Base-by-base conservation (phyloP, 2,329 filamentous ascomycete genomes). In the Dactylellina leptospora region DNA sequence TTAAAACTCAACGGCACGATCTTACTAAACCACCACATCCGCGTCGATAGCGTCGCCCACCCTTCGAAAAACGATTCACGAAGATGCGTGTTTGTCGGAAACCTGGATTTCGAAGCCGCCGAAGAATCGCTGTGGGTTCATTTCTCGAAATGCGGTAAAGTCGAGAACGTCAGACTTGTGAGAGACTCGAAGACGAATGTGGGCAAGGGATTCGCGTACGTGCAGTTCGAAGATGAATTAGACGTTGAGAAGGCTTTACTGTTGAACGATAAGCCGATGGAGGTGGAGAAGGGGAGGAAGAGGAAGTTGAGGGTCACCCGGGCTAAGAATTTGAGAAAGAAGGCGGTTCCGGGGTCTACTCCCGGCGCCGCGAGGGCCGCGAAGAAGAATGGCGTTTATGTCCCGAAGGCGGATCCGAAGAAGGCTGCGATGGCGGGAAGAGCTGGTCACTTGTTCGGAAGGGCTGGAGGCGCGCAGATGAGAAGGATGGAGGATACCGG, bases 121-220 rank as follows among this genome's bases (percentile, higher is more conserved):
- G 93, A 97, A 81, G 95, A 99, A 82, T 95, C 95, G 4, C 85
- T 96, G 1, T 96, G 92, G 92, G 85, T 88, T 47, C 88, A 89
- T 18, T 96, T 96, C 77, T 82, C 84, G 71, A 86, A 90, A 78
- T 88, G 85, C 73, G 93, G 93, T 75, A 90, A 86, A 74, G 90
- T 99, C 10, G 93, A 99, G 81, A 96, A 89, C 78, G 96, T 99
- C 33, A 90, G 95, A 30, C 92, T 99, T 18, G 86, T 97, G 54
- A 88, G 95, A 61, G 95, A 99, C 78, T 84, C 90, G 74, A 89
- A 90, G 75, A 99, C 96, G 5, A 87, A 96, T 53, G 91, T 99
- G 27, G 92, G 95, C 77, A 99, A 99, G 79, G 95, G 95, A 3
- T 92, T 99, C 78, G 96, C 96, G 74, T 99, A 99, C 78, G 93